These are phyloP conservation scores for Xylariaceae sp. DNA, from an alignment of 2,329 filamentous ascomycete genomes.

Conservation along the genomic window DNA sequence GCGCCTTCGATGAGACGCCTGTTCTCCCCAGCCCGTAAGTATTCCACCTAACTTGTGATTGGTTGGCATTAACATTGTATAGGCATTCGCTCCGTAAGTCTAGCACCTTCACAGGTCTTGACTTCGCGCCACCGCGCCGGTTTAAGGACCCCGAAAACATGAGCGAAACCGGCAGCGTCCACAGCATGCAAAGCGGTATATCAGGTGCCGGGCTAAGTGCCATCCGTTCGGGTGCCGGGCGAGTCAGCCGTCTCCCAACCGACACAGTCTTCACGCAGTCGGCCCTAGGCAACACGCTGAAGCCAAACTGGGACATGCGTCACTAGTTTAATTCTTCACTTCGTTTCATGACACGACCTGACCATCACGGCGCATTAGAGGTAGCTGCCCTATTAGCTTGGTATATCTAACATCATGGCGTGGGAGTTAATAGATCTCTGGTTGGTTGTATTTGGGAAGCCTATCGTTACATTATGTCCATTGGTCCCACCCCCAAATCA, in stretches of 20 bases:
- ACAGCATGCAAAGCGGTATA: conserved; percentile 71
- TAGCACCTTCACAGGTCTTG: conserved; percentile 68
- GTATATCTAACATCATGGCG: conserved; percentile 19
- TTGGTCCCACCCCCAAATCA: neutral
- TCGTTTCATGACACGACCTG: conserved; percentile 16
- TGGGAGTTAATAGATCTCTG: conserved; percentile 22
- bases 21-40: conserved; percentile 88
- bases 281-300: conserved; percentile 56
- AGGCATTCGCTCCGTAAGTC: conserved; percentile 72
- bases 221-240: conserved; percentile 76
- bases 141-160: conserved; percentile 58
- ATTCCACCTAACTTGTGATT: neutral
- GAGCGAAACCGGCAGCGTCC: conserved; percentile 63
- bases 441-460: conserved; percentile 11
- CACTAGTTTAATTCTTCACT: conserved; percentile 11
- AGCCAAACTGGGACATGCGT: conserved; percentile 55
- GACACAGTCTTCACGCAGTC: conserved; percentile 74
- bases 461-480: conserved; percentile 12
- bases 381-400: conserved; percentile 5
- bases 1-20: conserved; percentile 80
- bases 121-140: conserved; percentile 74
- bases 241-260: conserved; percentile 76
- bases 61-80: conserved; percentile 27
- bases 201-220: conserved; percentile 64
- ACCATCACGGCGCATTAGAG: conserved; percentile 12